Conservation (phyloP, 2,329 filamentous ascomycete species). For the Diplocarpon rosae region DNA sequence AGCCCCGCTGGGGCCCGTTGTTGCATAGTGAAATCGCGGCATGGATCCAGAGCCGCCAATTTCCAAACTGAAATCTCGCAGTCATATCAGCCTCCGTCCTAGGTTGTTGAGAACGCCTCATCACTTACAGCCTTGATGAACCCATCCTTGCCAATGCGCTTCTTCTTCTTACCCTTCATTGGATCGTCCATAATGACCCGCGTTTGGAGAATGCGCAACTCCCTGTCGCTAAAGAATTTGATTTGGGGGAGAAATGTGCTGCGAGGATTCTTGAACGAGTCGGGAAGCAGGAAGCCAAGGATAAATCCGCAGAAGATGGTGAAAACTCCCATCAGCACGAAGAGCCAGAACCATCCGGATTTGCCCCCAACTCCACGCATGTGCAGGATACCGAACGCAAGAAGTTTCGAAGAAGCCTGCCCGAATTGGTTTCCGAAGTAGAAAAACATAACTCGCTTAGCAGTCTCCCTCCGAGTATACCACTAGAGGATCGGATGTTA, state of each 20-base stretch:
- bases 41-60: slow-evolving; percentile 24
- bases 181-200: slow-evolving; percentile 4
- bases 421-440: slow-evolving; percentile 47
- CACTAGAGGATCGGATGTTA: slow-evolving; percentile 33
- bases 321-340: slow-evolving; percentile 24
- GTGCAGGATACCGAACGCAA: slow-evolving; percentile 33
- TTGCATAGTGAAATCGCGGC: slow-evolving; percentile 10
- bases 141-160: slow-evolving; percentile 28
- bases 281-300: slow-evolving; percentile 32
- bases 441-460: slow-evolving; percentile 48
- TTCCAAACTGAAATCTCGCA: slow-evolving; percentile 3
- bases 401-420: slow-evolving; percentile 49
- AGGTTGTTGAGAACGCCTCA: neutral
- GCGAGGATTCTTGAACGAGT: slow-evolving; percentile 28
- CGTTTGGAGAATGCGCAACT: slow-evolving; percentile 2
- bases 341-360: slow-evolving; percentile 16
- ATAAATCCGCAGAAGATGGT: slow-evolving; percentile 28
- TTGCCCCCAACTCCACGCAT: slow-evolving; percentile 8
- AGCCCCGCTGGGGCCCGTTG: slow-evolving; percentile 16
- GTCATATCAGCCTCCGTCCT: neutral
- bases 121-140: slow-evolving; percentile 6
- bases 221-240: slow-evolving; percentile 25
- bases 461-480: slow-evolving; percentile 48
- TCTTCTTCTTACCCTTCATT: slow-evolving; percentile 9
- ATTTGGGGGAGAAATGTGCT: slow-evolving; percentile 25